Evolutionary conservation across 257 asterid species (phyloP).

Genomic region (Coffea canephora): DNA sequence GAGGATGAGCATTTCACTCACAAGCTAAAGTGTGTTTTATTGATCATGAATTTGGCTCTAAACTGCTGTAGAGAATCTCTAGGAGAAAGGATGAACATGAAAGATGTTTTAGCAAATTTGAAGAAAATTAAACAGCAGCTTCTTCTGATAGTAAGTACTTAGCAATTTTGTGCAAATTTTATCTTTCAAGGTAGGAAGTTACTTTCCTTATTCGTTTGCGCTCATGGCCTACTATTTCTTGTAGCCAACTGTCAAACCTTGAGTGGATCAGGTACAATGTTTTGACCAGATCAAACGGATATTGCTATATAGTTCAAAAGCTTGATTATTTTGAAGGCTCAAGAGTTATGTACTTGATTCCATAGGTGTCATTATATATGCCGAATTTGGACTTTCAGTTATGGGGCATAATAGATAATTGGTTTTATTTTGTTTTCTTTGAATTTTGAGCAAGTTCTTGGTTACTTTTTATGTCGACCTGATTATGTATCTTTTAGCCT

Average conservation of each 20-base stretch:
- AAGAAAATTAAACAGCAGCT: conserved; percentile 28
- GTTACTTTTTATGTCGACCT: too few species aligned
- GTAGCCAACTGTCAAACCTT: neutral
- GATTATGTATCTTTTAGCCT: too few species aligned
- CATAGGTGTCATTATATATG: too few species aligned
- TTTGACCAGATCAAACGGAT: neutral
- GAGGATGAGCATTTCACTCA: conserved; percentile 8
- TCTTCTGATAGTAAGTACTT: neutral
- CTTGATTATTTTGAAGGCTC: too few species aligned
- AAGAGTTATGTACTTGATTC: too few species aligned
- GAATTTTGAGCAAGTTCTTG: too few species aligned
- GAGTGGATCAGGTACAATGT: neutral
- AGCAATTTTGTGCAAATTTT: too few species aligned
- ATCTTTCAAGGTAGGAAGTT: neutral
- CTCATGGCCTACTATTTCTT: neutral
- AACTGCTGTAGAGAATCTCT: conserved; percentile 29
- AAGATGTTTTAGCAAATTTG: conserved; percentile 22
- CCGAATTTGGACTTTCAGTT: too few species aligned
- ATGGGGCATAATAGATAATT: too few species aligned
- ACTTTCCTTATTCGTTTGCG: neutral
- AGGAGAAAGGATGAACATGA: conserved; percentile 25
- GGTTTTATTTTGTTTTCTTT: too few species aligned
- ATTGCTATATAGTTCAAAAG: neutral
- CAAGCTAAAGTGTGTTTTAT: conserved; percentile 21
- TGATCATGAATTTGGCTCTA: conserved; percentile 32